Base-by-base conservation (phyloP, 1,284 basidiomycete species). In the Inonotus obliquus region DNA sequence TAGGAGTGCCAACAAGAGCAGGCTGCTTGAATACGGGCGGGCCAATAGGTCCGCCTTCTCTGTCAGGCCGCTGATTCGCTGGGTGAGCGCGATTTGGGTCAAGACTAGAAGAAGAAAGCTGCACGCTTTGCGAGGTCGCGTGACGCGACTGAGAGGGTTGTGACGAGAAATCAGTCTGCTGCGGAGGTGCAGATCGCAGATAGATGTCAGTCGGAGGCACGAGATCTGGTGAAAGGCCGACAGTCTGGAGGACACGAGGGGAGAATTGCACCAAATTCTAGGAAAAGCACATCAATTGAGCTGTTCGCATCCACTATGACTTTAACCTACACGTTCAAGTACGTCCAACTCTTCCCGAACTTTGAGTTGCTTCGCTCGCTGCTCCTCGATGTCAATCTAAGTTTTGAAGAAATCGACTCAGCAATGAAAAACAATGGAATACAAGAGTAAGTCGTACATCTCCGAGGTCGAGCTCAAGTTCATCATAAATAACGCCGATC, bases 321-420 rank as follows among this genome's bases (percentile, higher is more conserved):
- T 37, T 57, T 52, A 39, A 73, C 78, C 39, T 65, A 87, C 87
- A 76, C 79, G 80, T 70, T 91, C 89, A 56, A 91, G 86, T 71
- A 87, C 85, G 69, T 91, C 89, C 35, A 91, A 74, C 69, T 86
- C 80, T 17, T 84, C 83, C 65, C 77, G 83, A 81, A 91, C 82
- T 52, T 86, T 73, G 63, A 83, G 81, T 67, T 91, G 89, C 70
- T 86, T 90, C 68, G 80, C 81, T 45, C 88, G 79, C 58, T 13
- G 55, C 29, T 61, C 59, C 48, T 57, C 54, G 53, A 58, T 57
- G 55, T 65, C 57, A 51, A 52, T 27, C 55, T 66, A 35, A 60
- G 69, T 65, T 47, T 65, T 57, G 17, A 67, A 64, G 53, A 25
- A 25, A 44, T 41, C 35, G 35, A 23, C 32, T 51, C 44, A 65